Percentiles rank a stretch among this genome's conserved stretches.
Conservation (phyloP, 768 basidiomycete species). For the Serendipita sp. region DNA sequence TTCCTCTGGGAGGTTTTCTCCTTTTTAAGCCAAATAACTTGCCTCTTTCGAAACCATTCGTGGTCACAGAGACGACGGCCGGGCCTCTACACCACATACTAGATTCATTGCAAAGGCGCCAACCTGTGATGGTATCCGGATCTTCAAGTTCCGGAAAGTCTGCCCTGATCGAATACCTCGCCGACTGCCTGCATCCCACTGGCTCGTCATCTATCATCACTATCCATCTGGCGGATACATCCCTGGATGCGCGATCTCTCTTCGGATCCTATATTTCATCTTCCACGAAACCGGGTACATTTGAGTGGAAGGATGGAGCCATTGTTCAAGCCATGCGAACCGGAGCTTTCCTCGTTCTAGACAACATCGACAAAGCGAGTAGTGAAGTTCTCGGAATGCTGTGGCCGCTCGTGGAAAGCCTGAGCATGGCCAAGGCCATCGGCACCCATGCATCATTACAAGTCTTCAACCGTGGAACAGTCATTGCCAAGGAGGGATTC, state of each 20-base stretch:
- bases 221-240: slow-evolving; percentile 87
- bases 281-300: slow-evolving; percentile 60
- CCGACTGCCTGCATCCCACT: slow-evolving; percentile 40
- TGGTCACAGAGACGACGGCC: slow-evolving; percentile 46
- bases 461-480: slow-evolving; percentile 54
- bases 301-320: slow-evolving; percentile 94
- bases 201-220: slow-evolving; percentile 47
- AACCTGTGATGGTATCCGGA: slow-evolving; percentile 72
- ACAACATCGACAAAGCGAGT: slow-evolving; percentile 83
- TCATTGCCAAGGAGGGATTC: slow-evolving; percentile 66
- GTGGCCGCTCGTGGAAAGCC: slow-evolving; percentile 58
- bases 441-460: slow-evolving; percentile 53
- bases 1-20: slow-evolving; percentile 2
- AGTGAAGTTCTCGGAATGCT: slow-evolving; percentile 78
- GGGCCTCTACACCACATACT: slow-evolving; percentile 46
- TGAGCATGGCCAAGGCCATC: slow-evolving; percentile 53
- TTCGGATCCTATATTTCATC: slow-evolving; percentile 91
- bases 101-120: slow-evolving; percentile 42
- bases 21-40: slow-evolving; percentile 11
- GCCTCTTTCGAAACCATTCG: slow-evolving; percentile 16
- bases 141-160: slow-evolving; percentile 81
- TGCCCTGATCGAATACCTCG: slow-evolving; percentile 60
- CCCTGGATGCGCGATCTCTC: slow-evolving; percentile 81
- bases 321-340: slow-evolving; percentile 76
- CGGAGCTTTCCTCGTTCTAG: slow-evolving; percentile 83